Evolutionary conservation across 2,329 filamentous ascomycete species (phyloP).

Genomic region (Ploettnerulaceae sp.): DNA sequence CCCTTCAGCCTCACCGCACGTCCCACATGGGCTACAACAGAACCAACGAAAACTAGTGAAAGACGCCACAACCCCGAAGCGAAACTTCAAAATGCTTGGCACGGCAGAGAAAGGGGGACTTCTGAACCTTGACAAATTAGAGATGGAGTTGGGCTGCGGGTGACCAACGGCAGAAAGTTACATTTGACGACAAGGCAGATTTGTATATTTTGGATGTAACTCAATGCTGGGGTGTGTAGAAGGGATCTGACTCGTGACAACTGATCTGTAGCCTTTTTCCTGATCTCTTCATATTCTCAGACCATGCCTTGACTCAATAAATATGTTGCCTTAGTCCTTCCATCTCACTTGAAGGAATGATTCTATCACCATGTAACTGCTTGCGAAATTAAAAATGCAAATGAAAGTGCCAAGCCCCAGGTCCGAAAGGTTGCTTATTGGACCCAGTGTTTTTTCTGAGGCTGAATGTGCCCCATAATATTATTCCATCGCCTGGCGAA

Average conservation of each 20-base stretch:
- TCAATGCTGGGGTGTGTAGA: too few species aligned
- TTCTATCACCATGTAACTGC: neutral
- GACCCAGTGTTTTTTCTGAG: neutral
- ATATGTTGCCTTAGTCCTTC: too few species aligned
- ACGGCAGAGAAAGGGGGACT: neutral
- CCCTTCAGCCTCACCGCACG: neutral
- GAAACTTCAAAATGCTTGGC: neutral
- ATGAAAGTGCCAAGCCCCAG: neutral
- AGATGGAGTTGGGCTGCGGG: neutral
- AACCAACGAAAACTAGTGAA: neutral
- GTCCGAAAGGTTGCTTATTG: slow-evolving; percentile 2
- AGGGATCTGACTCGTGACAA: too few species aligned
- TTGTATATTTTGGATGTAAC: too few species aligned
- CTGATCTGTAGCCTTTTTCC: too few species aligned
- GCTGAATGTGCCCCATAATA: too few species aligned
- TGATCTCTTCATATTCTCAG: too few species aligned
- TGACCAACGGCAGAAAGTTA: too few species aligned
- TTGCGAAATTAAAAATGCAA: too few species aligned
- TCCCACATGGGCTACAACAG: neutral
- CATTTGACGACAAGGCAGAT: too few species aligned
- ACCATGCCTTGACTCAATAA: too few species aligned
- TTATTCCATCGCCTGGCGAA: too few species aligned
- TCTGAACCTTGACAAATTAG: neutral
- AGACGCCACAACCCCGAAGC: neutral
- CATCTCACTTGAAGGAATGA: neutral